A percentile compares a stretch with the other conserved stretches of the same genome.
Evolutionary conservation across 1,284 basidiomycete genomes (phyloP).

Genomic region (Porogramme epimiltina): DNA sequence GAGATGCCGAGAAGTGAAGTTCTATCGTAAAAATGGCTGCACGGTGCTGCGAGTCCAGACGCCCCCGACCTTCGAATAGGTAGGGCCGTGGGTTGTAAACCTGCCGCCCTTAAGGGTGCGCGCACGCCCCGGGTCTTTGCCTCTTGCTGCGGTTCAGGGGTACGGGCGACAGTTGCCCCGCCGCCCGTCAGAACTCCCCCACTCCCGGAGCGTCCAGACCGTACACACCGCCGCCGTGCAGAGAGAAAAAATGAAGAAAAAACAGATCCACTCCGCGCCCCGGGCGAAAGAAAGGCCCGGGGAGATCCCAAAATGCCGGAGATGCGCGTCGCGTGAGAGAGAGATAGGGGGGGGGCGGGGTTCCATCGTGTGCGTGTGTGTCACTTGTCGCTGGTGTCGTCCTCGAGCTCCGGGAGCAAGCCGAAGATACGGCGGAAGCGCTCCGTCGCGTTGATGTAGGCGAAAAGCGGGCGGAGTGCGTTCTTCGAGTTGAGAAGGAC

Average conservation of each 20-base stretch:
- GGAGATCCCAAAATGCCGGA: too few relatives aligned
- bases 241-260: neutral
- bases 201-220: neutral
- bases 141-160: constrained; percentile 1
- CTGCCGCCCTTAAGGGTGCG: neutral
- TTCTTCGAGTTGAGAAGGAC: neutral
- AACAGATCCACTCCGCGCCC: too few relatives aligned
- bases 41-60: neutral
- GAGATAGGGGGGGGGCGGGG: neutral
- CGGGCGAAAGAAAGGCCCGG: too few relatives aligned
- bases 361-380: too few relatives aligned
- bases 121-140: neutral
- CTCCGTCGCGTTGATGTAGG: constrained; percentile 1
- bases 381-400: too few relatives aligned
- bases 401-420: neutral
- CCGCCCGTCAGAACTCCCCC: constrained; percentile 2
- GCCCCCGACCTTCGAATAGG: neutral
- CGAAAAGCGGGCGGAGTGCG: neutral
- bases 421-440: neutral
- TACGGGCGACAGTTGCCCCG: neutral
- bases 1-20: too few relatives aligned
- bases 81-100: neutral
- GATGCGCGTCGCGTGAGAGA: neutral
- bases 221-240: neutral
- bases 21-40: too few relatives aligned